Evolutionary conservation across 1,284 basidiomycete species (phyloP).

Genomic region (Ganoderma sinense): DNA sequence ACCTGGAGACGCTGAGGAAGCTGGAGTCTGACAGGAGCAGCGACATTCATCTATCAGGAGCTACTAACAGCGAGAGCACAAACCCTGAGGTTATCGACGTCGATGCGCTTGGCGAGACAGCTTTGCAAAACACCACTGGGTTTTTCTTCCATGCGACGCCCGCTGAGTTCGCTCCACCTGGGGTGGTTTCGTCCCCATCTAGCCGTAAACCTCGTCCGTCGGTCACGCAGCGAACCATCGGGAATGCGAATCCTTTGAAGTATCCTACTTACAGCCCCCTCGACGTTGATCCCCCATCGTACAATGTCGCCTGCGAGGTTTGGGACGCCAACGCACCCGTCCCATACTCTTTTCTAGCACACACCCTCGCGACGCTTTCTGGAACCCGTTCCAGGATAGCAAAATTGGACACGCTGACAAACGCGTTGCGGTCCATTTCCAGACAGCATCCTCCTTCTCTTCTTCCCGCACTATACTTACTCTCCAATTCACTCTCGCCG

Average conservation of each 20-base stretch:
- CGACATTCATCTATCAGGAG: conserved; percentile 10
- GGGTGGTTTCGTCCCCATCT: conserved; percentile 1
- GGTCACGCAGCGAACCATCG: conserved; percentile 16
- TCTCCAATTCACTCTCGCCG: conserved; percentile 88
- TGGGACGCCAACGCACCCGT: conserved; percentile 54
- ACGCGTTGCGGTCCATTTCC: conserved; percentile 77
- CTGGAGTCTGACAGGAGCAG: conserved; percentile 27
- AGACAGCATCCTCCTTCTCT: conserved; percentile 76
- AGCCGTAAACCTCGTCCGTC: conserved; percentile 12
- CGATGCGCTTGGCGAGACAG: conserved; percentile 36
- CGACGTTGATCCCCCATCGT: conserved; percentile 54
- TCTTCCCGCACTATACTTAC: conserved; percentile 85
- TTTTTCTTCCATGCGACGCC: conserved; percentile 7
- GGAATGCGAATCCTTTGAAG: conserved; percentile 17
- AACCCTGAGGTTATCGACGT: conserved; percentile 41
- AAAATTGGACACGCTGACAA: conserved; percentile 85
- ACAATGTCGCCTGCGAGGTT: conserved; percentile 44
- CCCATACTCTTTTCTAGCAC: conserved; percentile 86
- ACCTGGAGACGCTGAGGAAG: conserved; percentile 33
- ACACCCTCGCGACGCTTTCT: conserved; percentile 77
- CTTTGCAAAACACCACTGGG: conserved; percentile 3
- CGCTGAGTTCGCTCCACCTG: not conserved
- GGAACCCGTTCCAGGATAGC: conserved; percentile 84
- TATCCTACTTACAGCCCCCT: conserved; percentile 43
- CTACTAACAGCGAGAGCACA: conserved; percentile 15